Evolutionary conservation across 2,329 filamentous ascomycete genomes (phyloP), one percentile per base, ranked within the genome.

Genomic region (Phoma sp.): DNA sequence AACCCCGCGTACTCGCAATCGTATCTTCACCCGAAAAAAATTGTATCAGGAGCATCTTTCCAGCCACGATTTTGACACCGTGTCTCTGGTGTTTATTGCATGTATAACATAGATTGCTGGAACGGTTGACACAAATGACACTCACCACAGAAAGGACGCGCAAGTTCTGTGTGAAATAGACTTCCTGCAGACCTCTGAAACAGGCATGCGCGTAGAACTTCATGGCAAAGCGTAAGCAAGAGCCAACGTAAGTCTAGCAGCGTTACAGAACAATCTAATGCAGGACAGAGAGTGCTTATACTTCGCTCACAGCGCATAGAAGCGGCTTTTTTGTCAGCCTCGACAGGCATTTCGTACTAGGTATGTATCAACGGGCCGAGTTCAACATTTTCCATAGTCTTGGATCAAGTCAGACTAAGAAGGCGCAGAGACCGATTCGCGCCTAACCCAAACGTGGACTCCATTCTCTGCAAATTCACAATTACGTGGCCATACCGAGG

Each of bases 381-480:
- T 47, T 39, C 43, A 55, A 51, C 46, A 19, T 12, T 37, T 46
- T 32, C 33, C 40, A 45, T 41, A 21, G 35, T 45, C 45, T 17
- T 22, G 19, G 24, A 22, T 21, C 32, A 8, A 38, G 7, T 10
- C 8, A 22, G 4, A 38, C 17, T 4, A 31, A 13, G 12, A 10
- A 13, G 4, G 12, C 15, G 10, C 29, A 31, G 12, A 31, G 29
- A 31, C 12, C 12, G 1, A 31, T 6, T 15, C 6, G 29, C 4
- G 29, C 29, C 12, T 15, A 31, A 10, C 29, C 15, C 29, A 3
- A 13, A 31, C 29, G 29, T 12, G 2, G 29, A 13, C 29, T 13
- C 25, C 2, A 6, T 2, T 22, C 21, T 46, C 36, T 38, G 13
- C 15, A 32, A 24, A 27, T 2, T 13, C 6, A 29, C 33, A n/a